Evolutionary conservation across 495 filamentous ascomycete genomes (phyloP), one percentile per base, ranked within the genome.

Genomic region (Daldinia concentrica): DNA sequence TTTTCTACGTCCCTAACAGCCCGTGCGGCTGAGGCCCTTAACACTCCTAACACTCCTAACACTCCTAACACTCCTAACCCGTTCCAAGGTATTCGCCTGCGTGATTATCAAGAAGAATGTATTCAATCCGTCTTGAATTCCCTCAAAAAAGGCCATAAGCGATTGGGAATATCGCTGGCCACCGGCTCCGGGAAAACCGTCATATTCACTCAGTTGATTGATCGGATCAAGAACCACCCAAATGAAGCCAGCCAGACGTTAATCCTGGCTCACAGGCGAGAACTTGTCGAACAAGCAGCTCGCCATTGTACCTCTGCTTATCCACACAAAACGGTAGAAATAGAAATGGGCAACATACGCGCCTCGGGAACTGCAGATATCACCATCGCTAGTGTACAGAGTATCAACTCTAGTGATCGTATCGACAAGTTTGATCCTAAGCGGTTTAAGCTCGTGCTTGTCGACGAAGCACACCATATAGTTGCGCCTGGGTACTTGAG

Each of bases 381-480:
- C 71, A 97, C 95, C 11, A 85, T 98, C 58, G 96, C 95, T n/a
- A 97, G 93, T 4, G 83, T 98, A 32, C 87, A 90, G 70, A 96
- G 91, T 67, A 87, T 99, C 50, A 86, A 83, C 0, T 94, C 90
- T 3, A 84, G 86, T 15, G 89, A 93, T 52, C 86, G 95, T 29
- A 84, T 98, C 14, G 56, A 73, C 34, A 98, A 97, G 70, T 98
- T 93, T 73, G 89, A 97, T 65, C 92, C 94, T 0, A 78, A 66
- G 1, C 79, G 80, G 22, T 98, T 95, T 84, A 99, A 99, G 77
- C 87, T 99, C 0, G 80, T 99, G 2, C 85, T 99, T 14, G 95
- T 99, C 6, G 95, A 99, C 73, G 95, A 99, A 77, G 95, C 93
- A n/a, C 95, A 99, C 80, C 95, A 98, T 79, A 97, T 98, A 56